Evolutionary conservation across 2,329 filamentous ascomycete genomes (phyloP), one percentile per base, ranked within the genome.

Genomic region (Aspergillus sp.): DNA sequence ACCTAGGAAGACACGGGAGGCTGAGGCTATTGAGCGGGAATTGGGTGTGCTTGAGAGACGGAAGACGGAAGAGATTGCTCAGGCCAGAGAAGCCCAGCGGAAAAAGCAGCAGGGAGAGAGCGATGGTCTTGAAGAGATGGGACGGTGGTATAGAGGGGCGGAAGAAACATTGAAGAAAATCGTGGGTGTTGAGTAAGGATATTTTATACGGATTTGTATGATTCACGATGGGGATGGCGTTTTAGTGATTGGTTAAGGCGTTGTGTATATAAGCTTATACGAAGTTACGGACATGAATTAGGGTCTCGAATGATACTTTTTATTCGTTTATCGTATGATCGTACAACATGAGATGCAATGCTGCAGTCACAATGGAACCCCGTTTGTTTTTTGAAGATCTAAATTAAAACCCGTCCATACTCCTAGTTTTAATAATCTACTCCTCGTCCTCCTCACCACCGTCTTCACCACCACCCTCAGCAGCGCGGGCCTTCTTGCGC

Each of bases 401-500:
- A 59, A 63, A 64, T 61, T 60, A 63, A 63, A 62, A 69, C 64
- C 66, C 64, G 59, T 60, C 60, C 60, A 56, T 63, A 66, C 63
- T 63, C 65, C 60, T 48, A 56, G 59, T 60, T 60, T 62, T 56
- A 55, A 68, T 74, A 48, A 64, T 66, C 58, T 66, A 66, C 62
- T 76, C 76, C 63, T 76, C 76, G 73, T 95, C 90, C 65, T 94
- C 90, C 73, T 95, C 91, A 68, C 88, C 90, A 64, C 66, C 62
- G 39, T 64, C 68, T 33, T 59, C 71, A 41, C 69, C 70, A 44
- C 73, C 72, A 75, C 85, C 85, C 79, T 94, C 89, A 55, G 90
- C 89, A 64, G 93, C 88, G 81, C 89, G 91, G 75, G 90, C 88
- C 90, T 97, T 98, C 93, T 97, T 98, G 84, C 93, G 94, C 77